Percentiles rank a stretch among this genome's conserved stretches.
Conservation (phyloP, 2,329 filamentous ascomycete genomes). For the Didymella sp. region DNA sequence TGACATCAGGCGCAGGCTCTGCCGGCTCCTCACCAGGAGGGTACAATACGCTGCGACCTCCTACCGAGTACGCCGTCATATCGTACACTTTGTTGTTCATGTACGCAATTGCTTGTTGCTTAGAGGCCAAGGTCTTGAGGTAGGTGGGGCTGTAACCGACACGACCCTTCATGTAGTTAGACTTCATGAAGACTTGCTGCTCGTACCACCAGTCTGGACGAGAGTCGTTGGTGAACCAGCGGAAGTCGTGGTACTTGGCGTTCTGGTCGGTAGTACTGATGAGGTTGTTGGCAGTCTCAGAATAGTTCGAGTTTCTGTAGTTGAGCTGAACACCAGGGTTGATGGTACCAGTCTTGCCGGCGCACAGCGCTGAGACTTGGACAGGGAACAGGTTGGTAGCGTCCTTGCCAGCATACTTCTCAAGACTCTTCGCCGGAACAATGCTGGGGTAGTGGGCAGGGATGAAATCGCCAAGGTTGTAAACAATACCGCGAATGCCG, state of each 20-base stretch:
- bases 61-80: conserved; percentile 79
- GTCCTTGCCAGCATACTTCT: conserved; percentile 86
- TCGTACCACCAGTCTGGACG: conserved; percentile 93
- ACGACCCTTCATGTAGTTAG: conserved; percentile 83
- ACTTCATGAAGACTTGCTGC: conserved; percentile 78
- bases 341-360: conserved; percentile 72
- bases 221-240: conserved; percentile 79
- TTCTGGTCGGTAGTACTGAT: conserved; percentile 75
- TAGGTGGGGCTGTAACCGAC: conserved; percentile 84
- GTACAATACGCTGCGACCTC: conserved; percentile 71
- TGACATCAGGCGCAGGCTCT: conserved; percentile 57
- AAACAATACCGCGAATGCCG: conserved; percentile 87
- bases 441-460: conserved; percentile 79
- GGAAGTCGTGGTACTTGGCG: conserved; percentile 89
- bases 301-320: conserved; percentile 79
- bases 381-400: conserved; percentile 90
- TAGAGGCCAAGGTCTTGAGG: conserved; percentile 72
- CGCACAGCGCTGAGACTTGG: conserved; percentile 90
- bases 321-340: conserved; percentile 81
- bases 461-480: conserved; percentile 77
- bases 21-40: conserved; percentile 58
- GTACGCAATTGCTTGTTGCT: conserved; percentile 74
- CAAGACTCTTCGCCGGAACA: conserved; percentile 66
- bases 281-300: conserved; percentile 66
- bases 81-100: conserved; percentile 86